Percentiles rank a stretch among this genome's conserved stretches.
These are phyloP conservation scores for Strigomonas culicis DNA, from an alignment of 208 protist species.

Conservation along the genomic window DNA sequence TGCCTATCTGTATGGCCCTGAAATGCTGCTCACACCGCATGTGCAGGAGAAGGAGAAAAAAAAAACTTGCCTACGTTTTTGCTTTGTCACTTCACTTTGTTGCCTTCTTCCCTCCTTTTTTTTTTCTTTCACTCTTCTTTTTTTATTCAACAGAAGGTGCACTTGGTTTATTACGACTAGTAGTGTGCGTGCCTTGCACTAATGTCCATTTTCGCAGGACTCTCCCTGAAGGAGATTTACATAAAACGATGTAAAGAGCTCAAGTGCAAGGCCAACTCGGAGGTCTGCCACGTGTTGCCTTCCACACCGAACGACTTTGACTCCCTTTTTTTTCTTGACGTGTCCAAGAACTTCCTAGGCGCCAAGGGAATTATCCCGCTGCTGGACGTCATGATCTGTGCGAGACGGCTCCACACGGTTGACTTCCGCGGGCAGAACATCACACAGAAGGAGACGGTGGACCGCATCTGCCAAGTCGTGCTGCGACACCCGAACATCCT, in stretches of 20 bases:
- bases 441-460: constrained; percentile 50
- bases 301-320: constrained; percentile 64
- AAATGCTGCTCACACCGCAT: too few relatives aligned
- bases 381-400: constrained; percentile 65
- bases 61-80: neutral
- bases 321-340: constrained; percentile 48
- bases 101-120: constrained; percentile 14
- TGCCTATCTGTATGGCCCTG: too few relatives aligned
- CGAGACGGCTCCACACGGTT: constrained; percentile 49
- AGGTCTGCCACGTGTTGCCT: constrained; percentile 37
- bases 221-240: constrained; percentile 79
- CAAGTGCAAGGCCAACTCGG: constrained; percentile 61
- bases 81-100: neutral
- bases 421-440: constrained; percentile 52
- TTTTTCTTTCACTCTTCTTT: constrained; percentile 10
- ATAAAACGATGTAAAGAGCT: constrained; percentile 62
- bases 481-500: constrained; percentile 52
- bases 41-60: too few relatives aligned
- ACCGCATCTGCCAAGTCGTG: constrained; percentile 47
- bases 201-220: constrained; percentile 61
- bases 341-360: constrained; percentile 86
- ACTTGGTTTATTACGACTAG: neutral
- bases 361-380: constrained; percentile 73
- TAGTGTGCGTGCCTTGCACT: neutral
- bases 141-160: neutral